A percentile compares a stretch with the other conserved stretches of the same genome.
These are phyloP conservation scores for Fragaria ananassa DNA, from an alignment of 306 rosid genomes.

Conservation along the genomic window DNA sequence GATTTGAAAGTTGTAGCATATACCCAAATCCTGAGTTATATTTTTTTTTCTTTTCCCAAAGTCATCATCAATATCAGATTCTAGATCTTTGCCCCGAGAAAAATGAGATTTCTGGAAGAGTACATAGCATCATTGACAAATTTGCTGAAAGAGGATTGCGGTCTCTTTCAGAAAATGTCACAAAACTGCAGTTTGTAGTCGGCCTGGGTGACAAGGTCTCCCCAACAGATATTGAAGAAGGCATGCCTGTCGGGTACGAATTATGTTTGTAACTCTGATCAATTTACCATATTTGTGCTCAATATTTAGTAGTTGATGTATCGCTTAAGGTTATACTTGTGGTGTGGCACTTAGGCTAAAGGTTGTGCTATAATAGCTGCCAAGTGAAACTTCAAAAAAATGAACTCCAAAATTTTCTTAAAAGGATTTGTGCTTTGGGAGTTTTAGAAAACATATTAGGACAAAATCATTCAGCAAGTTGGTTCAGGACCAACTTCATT, in stretches of 20 bases:
- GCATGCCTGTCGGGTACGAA: slow-evolving; percentile 99
- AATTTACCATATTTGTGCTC: too few species aligned
- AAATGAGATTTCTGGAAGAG: slow-evolving; percentile 55
- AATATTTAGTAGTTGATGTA: neutral
- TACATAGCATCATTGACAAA: slow-evolving; percentile 74
- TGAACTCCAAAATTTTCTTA: too few species aligned
- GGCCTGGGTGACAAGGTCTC: slow-evolving; percentile 99
- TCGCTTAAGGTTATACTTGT: neutral
- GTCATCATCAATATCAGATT: slow-evolving; percentile 45
- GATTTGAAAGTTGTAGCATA: slow-evolving; percentile 11
- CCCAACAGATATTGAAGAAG: slow-evolving; percentile 98
- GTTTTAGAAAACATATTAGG: neutral
- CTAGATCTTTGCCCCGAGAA: slow-evolving; percentile 63
- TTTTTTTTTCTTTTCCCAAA: slow-evolving; percentile 4
- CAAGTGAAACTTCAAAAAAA: too few species aligned
- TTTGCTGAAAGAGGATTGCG: slow-evolving; percentile 88
- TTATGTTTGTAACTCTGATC: neutral
- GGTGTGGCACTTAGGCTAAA: neutral
- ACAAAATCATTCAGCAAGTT: neutral
- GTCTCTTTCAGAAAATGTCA: slow-evolving; percentile 35
- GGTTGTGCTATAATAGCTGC: neutral
- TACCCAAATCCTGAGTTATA: slow-evolving; percentile 18
- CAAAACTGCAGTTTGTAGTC: slow-evolving; percentile 80
- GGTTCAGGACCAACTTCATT: neutral
- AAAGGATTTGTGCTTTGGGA: neutral